Evolutionary conservation across 768 basidiomycete species (phyloP).

Genomic region (Tricholomella constricta): DNA sequence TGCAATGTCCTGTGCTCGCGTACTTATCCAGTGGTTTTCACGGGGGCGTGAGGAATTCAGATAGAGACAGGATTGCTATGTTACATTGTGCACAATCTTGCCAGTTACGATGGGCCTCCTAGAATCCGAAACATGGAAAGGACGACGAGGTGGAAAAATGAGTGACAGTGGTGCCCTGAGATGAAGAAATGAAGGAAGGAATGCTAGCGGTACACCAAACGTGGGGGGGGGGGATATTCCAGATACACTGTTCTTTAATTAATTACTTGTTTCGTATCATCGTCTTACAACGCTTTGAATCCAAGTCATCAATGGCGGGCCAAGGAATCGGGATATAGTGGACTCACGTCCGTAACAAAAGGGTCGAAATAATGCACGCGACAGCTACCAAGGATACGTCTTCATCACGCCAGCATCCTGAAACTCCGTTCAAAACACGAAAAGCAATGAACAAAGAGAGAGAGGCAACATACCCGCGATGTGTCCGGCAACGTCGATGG

Average conservation of each 20-base stretch:
- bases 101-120: too few species aligned
- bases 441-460: background rate
- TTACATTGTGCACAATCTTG: constrained; percentile 4
- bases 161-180: background rate
- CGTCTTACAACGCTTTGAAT: too few species aligned
- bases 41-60: too few species aligned
- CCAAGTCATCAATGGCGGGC: too few species aligned
- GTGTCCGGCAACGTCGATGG: background rate
- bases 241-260: background rate
- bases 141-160: background rate
- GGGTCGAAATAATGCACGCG: background rate
- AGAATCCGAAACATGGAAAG: too few species aligned
- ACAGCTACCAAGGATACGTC: constrained; percentile 6
- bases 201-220: constrained; percentile 1
- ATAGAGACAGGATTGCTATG: constrained; percentile 5
- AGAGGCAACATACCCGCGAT: background rate
- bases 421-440: background rate
- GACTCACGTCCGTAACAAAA: too few species aligned
- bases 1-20: too few species aligned
- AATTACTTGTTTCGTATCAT: too few species aligned
- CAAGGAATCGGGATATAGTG: too few species aligned
- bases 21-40: background rate
- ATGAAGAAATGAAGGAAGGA: background rate
- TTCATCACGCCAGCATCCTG: background rate
- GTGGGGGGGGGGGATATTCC: background rate